Conservation (phyloP, 306 rosid genomes). For the Quercus wislizeni region DNA sequence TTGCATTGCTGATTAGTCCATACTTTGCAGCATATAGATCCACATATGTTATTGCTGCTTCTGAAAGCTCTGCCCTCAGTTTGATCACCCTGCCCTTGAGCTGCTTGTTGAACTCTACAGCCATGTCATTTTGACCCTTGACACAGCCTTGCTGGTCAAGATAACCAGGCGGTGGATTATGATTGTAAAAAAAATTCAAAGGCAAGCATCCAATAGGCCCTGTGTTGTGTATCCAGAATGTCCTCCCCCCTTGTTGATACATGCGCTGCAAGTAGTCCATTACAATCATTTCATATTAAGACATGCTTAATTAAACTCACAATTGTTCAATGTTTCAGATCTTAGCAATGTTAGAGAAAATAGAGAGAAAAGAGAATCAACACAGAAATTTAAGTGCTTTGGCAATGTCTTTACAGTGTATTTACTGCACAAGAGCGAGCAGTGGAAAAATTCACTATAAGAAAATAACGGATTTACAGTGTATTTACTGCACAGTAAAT, state of each 20-base stretch:
- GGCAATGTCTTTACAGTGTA: too few species aligned
- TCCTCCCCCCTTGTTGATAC: conserved; percentile 72
- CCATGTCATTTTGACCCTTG: conserved; percentile 64
- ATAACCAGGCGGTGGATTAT: conserved; percentile 51
- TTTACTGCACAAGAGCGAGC: too few species aligned
- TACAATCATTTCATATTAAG: not conserved
- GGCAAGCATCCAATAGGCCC: conserved; percentile 89
- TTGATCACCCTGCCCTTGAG: conserved; percentile 62
- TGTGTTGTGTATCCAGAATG: conserved; percentile 93
- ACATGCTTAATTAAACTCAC: not conserved
- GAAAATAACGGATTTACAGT: too few species aligned
- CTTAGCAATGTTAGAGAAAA: too few species aligned
- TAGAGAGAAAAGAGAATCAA: too few species aligned
- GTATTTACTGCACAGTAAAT: too few species aligned
- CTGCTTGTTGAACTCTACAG: conserved; percentile 65
- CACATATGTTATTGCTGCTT: conserved; percentile 82
- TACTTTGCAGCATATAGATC: conserved; percentile 82
- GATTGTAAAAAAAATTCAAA: conserved; percentile 64
- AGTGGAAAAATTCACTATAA: too few species aligned
- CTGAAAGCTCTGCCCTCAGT: conserved; percentile 70
- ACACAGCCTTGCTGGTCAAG: conserved; percentile 62
- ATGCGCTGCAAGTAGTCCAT: conserved; percentile 42
- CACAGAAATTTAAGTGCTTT: too few species aligned
- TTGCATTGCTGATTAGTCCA: conserved; percentile 67
- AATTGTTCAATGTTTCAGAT: too few species aligned